Evolutionary conservation across 2,329 filamentous ascomycete species (phyloP).

Genomic region (Trichoderma sp.): DNA sequence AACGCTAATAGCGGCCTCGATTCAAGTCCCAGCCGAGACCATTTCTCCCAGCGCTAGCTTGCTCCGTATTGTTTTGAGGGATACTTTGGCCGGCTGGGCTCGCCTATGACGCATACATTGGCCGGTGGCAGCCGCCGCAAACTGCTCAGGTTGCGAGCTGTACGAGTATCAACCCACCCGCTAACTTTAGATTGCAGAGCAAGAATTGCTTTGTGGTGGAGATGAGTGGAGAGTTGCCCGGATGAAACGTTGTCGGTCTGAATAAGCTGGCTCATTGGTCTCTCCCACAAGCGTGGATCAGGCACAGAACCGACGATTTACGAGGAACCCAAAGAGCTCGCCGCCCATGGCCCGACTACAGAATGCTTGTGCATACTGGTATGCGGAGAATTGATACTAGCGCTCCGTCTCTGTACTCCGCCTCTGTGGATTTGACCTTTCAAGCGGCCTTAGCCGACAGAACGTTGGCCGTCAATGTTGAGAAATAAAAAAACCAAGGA

Average conservation of each 20-base stretch:
- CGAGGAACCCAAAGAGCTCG: not conserved
- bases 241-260: conserved; percentile 15
- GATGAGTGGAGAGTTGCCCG: conserved; percentile 4
- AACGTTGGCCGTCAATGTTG: not conserved
- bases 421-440: not conserved
- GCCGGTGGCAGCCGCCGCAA: not conserved
- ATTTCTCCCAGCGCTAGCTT: not conserved
- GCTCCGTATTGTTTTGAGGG: not conserved
- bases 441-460: not conserved
- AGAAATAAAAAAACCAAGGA: not conserved
- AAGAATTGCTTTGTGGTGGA: not conserved
- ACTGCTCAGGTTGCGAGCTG: conserved; percentile 2
- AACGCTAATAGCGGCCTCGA: conserved; percentile 6
- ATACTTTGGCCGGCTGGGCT: not conserved
- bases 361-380: not conserved
- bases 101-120: conserved; percentile 4
- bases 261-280: conserved; percentile 8
- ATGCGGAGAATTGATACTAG: not conserved
- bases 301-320: conserved; percentile 5
- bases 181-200: conserved; percentile 13
- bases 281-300: conserved; percentile 14
- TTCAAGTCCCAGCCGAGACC: conserved; percentile 1
- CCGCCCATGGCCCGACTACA: not conserved
- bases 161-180: not conserved
- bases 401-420: not conserved